Percentiles rank a stretch among this genome's conserved stretches.
These are phyloP conservation scores for Gonapodya sp. DNA, from an alignment of 192 early-diverging fungal species.

Conservation along the genomic window DNA sequence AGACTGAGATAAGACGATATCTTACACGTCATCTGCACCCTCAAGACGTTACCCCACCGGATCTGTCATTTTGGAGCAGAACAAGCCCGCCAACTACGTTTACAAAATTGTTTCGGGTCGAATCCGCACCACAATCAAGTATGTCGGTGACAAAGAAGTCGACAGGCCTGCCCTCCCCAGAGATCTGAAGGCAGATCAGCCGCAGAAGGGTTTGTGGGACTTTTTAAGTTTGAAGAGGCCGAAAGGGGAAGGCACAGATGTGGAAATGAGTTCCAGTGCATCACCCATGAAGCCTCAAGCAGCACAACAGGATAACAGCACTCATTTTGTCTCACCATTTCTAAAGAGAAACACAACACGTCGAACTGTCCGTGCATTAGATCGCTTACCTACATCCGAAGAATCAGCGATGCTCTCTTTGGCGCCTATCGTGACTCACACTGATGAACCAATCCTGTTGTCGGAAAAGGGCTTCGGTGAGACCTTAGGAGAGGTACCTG, in stretches of 20 bases:
- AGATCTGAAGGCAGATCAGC: not conserved
- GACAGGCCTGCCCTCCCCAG: not conserved
- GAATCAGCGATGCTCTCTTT: not conserved
- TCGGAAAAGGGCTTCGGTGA: not conserved
- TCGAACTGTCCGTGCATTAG: not conserved
- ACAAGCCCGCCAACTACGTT: not conserved
- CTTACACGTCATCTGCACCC: too few relatives aligned
- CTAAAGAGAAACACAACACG: not conserved
- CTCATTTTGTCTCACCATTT: not conserved
- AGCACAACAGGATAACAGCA: not conserved
- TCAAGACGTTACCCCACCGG: not conserved
- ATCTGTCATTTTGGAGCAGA: not conserved
- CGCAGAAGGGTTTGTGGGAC: not conserved
- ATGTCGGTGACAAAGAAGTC: not conserved
- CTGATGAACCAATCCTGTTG: not conserved
- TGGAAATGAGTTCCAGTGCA: not conserved
- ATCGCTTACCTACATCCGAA: not conserved
- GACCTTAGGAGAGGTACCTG: not conserved
- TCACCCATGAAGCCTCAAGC: not conserved
- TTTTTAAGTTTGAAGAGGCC: not conserved
- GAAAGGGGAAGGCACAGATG: not conserved
- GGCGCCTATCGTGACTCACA: not conserved
- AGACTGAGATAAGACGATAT: not conserved
- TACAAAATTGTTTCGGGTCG: not conserved
- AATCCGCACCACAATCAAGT: not conserved